Percentiles rank a stretch among this genome's conserved stretches.
Conservation (phyloP, 164 flowering plant species). For the Sextonia rubra region DNA sequence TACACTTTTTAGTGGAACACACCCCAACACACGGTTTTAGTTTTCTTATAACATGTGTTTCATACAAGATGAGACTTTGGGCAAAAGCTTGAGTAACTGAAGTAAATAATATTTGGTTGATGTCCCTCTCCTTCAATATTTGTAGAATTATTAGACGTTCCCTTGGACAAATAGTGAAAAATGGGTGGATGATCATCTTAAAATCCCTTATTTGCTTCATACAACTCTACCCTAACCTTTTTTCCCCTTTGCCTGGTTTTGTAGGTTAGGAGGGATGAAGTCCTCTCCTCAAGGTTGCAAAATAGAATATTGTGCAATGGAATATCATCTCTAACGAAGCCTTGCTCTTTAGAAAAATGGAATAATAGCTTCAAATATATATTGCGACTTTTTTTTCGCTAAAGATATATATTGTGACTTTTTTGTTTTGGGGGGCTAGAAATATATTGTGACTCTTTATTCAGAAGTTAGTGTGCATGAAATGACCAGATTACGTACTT, state of each 20-base stretch:
- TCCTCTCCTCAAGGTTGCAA: neutral
- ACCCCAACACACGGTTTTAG: too few relatives aligned
- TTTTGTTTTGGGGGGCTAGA: too few relatives aligned
- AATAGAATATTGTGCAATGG: neutral
- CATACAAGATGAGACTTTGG: too few relatives aligned
- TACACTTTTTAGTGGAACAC: too few relatives aligned
- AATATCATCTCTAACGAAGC: neutral
- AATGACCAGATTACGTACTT: neutral
- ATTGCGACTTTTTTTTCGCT: too few relatives aligned
- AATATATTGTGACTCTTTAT: neutral
- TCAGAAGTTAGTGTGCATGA: neutral
- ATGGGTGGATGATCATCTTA: neutral
- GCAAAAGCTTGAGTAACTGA: too few relatives aligned
- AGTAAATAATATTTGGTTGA: too few relatives aligned
- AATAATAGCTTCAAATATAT: neutral
- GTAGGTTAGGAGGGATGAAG: neutral
- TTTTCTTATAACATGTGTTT: too few relatives aligned
- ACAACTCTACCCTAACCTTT: neutral
- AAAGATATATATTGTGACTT: too few relatives aligned
- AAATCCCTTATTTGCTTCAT: neutral
- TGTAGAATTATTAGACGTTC: neutral
- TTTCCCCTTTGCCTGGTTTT: neutral
- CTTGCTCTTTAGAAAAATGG: neutral
- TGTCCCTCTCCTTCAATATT: neutral
- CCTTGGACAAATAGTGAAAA: neutral